phyloP scores from a whole-genome alignment of 768 basidiomycete genomes.

The Exsudoporus frostii region DNA sequence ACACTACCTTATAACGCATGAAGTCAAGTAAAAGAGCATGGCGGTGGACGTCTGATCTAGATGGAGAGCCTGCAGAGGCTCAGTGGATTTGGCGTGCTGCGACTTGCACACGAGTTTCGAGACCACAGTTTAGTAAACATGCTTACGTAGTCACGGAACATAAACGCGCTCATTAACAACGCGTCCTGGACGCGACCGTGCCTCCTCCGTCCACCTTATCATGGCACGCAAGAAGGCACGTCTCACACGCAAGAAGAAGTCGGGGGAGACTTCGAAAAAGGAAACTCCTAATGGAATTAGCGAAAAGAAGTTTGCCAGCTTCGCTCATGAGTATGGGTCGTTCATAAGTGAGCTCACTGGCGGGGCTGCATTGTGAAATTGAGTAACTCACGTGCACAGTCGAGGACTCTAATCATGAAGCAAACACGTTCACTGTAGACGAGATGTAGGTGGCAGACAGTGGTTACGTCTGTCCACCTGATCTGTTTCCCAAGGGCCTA shows the following conservation, averaged over 20 bases:
- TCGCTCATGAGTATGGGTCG: slow-evolving; percentile 3
- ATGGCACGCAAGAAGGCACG: slow-evolving; percentile 27
- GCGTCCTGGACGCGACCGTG: slow-evolving; percentile 26
- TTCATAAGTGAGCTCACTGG: slow-evolving; percentile 18
- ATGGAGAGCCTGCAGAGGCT: background rate
- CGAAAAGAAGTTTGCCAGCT: slow-evolving; percentile 7
- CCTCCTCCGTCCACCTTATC: slow-evolving; percentile 1
- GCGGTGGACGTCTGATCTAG: slow-evolving; percentile 1
- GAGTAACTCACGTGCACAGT: slow-evolving; percentile 5
- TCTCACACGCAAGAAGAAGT: slow-evolving; percentile 17
- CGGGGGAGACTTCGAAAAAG: background rate
- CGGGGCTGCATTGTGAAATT: background rate
- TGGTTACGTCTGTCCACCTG: background rate
- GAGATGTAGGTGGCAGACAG: slow-evolving; percentile 32
- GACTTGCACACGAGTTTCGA: slow-evolving; percentile 15
- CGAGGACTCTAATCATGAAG: slow-evolving; percentile 7
- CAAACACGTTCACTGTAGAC: slow-evolving; percentile 26
- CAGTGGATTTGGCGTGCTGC: background rate
- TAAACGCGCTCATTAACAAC: slow-evolving; percentile 27
- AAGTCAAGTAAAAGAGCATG: slow-evolving; percentile 44
- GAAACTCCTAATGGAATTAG: slow-evolving; percentile 4
- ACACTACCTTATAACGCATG: slow-evolving; percentile 39
- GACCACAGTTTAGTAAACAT: slow-evolving; percentile 4
- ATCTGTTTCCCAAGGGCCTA: slow-evolving; percentile 29
- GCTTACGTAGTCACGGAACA: slow-evolving; percentile 20